Evolutionary conservation across 768 basidiomycete species (phyloP).

Genomic region (Pisolithus orientalis): DNA sequence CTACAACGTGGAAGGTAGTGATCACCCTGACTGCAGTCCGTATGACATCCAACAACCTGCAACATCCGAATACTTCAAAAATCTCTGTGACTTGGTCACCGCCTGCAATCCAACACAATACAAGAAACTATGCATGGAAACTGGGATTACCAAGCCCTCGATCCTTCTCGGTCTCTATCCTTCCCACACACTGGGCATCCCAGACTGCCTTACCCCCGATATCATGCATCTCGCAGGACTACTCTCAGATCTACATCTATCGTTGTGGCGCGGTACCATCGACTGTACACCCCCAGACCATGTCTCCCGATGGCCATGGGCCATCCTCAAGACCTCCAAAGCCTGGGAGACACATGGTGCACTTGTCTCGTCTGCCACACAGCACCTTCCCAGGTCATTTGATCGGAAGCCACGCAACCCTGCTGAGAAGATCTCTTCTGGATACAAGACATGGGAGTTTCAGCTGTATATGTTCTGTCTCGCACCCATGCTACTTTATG

Average conservation of each 20-base stretch:
- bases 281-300: conserved; percentile 1
- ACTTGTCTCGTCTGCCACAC: conserved; percentile 9
- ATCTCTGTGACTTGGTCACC: not conserved
- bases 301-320: conserved; percentile 28
- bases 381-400: not conserved
- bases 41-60: not conserved
- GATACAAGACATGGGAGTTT: conserved; percentile 19
- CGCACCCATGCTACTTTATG: conserved; percentile 12
- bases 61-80: not conserved
- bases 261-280: conserved; percentile 11
- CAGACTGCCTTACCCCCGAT: too few relatives aligned
- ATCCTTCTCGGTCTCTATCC: conserved; percentile 28
- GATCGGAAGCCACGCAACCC: too few relatives aligned
- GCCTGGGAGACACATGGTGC: conserved; percentile 18
- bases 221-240: too few relatives aligned
- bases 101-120: not conserved
- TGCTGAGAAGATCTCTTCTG: not conserved
- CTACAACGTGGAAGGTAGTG: not conserved
- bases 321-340: conserved; percentile 13
- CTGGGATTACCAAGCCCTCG: conserved; percentile 30
- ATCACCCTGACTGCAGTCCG: not conserved
- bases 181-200: conserved; percentile 8
- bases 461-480: conserved; percentile 14
- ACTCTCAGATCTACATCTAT: too few relatives aligned
- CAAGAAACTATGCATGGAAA: conserved; percentile 4